These are phyloP conservation scores for Porphyra umbilicalis DNA, from an alignment of 31 red algal species.

Conservation along the genomic window DNA sequence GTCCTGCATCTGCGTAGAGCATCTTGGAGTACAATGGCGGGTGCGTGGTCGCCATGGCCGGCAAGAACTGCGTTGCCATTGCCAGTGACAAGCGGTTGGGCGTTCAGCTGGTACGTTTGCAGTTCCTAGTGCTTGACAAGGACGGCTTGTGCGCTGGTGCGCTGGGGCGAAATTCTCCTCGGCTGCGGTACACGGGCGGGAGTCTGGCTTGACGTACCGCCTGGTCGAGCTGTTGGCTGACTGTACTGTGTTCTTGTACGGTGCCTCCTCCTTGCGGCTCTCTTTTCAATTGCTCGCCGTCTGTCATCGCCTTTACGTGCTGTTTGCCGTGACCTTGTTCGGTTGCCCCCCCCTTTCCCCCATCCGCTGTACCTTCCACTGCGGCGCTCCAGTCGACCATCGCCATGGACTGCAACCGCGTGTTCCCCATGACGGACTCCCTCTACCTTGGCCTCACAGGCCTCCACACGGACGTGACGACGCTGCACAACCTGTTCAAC, in stretches of 20 bases:
- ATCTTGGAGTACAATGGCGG: conserved; percentile 98
- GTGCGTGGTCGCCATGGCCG: conserved; percentile 83
- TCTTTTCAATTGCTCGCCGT: no score
- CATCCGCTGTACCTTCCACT: not conserved
- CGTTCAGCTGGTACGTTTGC: conserved; percentile 58
- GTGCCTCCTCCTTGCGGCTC: no score
- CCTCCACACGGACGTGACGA: conserved; percentile 72
- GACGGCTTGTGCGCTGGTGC: not conserved
- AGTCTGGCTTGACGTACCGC: no score
- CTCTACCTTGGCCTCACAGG: conserved; percentile 93
- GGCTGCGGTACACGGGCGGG: no score
- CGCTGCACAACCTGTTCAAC: conserved; percentile 68
- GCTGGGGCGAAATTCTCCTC: no score
- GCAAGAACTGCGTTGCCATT: conserved; percentile 92
- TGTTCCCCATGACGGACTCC: conserved; percentile 84
- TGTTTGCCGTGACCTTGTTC: no score
- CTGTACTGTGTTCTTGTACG: no score
- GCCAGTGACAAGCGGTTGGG: conserved; percentile 86
- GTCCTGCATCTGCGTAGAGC: conserved; percentile 2
- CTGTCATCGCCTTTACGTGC: no score
- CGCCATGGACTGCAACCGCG: conserved; percentile 66
- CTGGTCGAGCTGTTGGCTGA: no score
- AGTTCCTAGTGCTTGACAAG: not conserved
- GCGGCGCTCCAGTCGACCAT: conserved; percentile 64
- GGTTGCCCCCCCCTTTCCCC: not conserved